Evolutionary conservation across 2,329 filamentous ascomycete genomes (phyloP), one percentile per base, ranked within the genome.

Genomic region (Thielaviopsis punctulata): DNA sequence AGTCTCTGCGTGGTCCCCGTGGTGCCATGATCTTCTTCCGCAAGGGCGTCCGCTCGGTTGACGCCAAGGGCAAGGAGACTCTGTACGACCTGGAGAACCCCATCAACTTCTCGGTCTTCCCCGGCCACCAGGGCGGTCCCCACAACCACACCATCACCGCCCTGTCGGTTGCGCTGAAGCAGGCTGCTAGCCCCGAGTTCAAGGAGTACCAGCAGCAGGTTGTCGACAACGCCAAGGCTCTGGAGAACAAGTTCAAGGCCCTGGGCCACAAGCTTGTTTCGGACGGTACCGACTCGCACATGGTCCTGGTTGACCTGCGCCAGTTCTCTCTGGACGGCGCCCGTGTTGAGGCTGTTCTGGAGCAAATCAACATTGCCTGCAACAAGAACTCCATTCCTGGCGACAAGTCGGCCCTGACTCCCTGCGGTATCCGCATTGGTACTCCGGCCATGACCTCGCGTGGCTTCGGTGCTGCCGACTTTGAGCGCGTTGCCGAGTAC

Each of bases 11-110:
- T 69, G 92, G 92, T 55, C 92, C 92, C 55, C 87, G 92, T 67
- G 92, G 92, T 64, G 92, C 92, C 66, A 98, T 98, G 92, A 98
- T 98, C 73, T 98, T 98, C 80, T 98, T 89, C 82, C 86, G 92
- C 70, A 95, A 94, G 75, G 92, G 92, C 58, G 82, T 95, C 56
- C 85, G 90, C 63, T 87, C 84, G 63, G 84, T 84, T 52, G 86
- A 96, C 65, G 73, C 84, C 69, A 95, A 95, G 78, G 88, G 88
- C 63, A 90, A 95, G 72, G 79, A 90, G 73, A 83, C 76, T 49
- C 73, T 89, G 62, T 98, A 95, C 67, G 88, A 98, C 63, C 79
- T 98, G 30, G 92, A 98, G 75, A 79, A 82, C 61, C 86, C 88
- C 53, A 98, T 98, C 76, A 98, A 98, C 75, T 89, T 93, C 69